Conservation (phyloP, 2,329 filamentous ascomycete species). For the Verticillium isaacii region DNA sequence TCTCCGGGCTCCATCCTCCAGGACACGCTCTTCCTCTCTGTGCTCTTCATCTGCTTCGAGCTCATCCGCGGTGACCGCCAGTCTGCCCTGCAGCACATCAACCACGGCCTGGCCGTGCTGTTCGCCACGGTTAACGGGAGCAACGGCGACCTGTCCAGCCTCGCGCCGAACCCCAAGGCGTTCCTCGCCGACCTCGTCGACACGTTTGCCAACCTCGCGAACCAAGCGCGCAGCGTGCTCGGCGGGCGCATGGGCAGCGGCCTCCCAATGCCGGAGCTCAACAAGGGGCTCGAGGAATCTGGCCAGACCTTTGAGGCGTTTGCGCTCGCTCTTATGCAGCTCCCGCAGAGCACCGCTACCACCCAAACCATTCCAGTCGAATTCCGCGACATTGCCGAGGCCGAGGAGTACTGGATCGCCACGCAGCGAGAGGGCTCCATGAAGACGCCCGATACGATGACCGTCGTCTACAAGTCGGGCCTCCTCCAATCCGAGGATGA, state of each 20-base stretch:
- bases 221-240: constrained; percentile 10
- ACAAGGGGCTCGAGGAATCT: constrained; percentile 4
- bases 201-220: constrained; percentile 7
- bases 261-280: constrained; percentile 6
- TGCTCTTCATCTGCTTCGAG: constrained; percentile 37
- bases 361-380: constrained; percentile 24
- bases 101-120: constrained; percentile 26
- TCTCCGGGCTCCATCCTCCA: constrained; percentile 30
- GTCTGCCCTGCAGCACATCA: constrained; percentile 34
- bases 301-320: constrained; percentile 10
- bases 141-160: constrained; percentile 6
- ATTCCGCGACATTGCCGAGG: constrained; percentile 28
- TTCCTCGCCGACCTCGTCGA: constrained; percentile 10
- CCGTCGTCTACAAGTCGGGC: neutral
- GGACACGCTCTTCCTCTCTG: constrained; percentile 32
- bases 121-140: constrained; percentile 4
- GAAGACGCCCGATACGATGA: constrained; percentile 5
- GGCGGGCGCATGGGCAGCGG: constrained; percentile 4
- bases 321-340: constrained; percentile 8
- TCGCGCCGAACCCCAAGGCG: constrained; percentile 8
- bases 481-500: constrained; percentile 6
- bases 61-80: constrained; percentile 32
- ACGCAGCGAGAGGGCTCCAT: constrained; percentile 31
- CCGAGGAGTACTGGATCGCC: constrained; percentile 31
- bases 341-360: constrained; percentile 6